These are phyloP conservation scores for Erythrobasidium hasegawianum DNA, from an alignment of 1,284 basidiomycete genomes.

Conservation along the genomic window DNA sequence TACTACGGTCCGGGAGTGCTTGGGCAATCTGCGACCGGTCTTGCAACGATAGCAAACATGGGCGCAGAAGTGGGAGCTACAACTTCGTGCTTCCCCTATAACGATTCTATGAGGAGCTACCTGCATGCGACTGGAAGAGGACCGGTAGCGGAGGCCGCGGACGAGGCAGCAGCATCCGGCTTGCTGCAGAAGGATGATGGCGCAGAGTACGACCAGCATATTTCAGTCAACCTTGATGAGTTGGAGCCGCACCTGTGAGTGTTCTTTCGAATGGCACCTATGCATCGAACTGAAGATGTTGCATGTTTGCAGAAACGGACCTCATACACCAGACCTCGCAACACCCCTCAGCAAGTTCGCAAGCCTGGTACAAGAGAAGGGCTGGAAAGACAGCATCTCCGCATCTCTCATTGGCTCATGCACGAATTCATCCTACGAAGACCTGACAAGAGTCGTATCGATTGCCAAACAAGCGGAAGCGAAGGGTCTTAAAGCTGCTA, in stretches of 20 bases:
- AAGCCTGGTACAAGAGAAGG: constrained; percentile 70
- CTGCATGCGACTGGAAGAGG: constrained; percentile 83
- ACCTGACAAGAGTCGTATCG: constrained; percentile 76
- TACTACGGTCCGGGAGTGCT: constrained; percentile 95
- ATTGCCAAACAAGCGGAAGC: constrained; percentile 84
- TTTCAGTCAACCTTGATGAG: constrained; percentile 87
- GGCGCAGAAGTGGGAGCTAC: constrained; percentile 99
- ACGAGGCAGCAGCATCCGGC: constrained; percentile 70
- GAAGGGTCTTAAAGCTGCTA: constrained; percentile 75
- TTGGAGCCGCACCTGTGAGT: constrained; percentile 76
- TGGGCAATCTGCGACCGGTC: constrained; percentile 87
- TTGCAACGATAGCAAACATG: constrained; percentile 59
- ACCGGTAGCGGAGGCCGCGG: constrained; percentile 82
- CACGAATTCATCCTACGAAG: constrained; percentile 86
- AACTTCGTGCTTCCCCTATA: constrained; percentile 96
- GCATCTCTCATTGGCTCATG: constrained; percentile 94
- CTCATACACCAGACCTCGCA: constrained; percentile 95
- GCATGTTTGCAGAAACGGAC: constrained; percentile 64
- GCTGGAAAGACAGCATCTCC: constrained; percentile 87
- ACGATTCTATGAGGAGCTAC: constrained; percentile 77
- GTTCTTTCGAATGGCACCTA: not conserved
- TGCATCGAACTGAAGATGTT: not conserved
- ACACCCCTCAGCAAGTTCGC: constrained; percentile 93
- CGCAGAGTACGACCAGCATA: constrained; percentile 87
- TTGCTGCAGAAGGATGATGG: constrained; percentile 72